A percentile compares a stretch with the other conserved stretches of the same genome.
These are phyloP conservation scores for Graphium sp. DNA, from an alignment of 2,329 filamentous ascomycete species.

Conservation along the genomic window DNA sequence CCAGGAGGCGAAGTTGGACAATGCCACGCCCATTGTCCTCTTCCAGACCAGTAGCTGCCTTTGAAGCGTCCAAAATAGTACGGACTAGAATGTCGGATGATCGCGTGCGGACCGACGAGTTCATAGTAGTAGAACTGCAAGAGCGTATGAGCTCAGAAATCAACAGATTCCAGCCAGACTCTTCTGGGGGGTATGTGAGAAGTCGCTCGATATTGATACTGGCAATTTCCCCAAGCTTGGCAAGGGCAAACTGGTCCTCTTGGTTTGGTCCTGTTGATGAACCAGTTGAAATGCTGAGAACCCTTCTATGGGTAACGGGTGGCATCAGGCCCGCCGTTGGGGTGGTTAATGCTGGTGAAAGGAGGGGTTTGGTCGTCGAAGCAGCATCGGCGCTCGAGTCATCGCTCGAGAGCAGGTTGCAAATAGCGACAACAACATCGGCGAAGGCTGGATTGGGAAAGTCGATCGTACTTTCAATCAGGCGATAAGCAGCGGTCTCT, in stretches of 20 bases:
- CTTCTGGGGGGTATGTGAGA: conserved; percentile 44
- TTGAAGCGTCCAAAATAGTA: conserved; percentile 39
- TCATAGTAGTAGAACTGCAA: conserved; percentile 26
- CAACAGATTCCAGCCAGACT: conserved; percentile 63
- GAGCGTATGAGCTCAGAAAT: conserved; percentile 34
- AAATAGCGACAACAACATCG: conserved; percentile 60
- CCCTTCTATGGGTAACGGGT: conserved; percentile 26
- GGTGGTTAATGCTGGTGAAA: conserved; percentile 15
- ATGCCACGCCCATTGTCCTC: conserved; percentile 31
- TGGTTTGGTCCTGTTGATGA: conserved; percentile 33
- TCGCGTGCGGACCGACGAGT: conserved; percentile 34
- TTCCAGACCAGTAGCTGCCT: conserved; percentile 32
- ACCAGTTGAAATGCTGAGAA: conserved; percentile 29
- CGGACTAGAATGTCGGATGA: conserved; percentile 49
- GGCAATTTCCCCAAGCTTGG: conserved; percentile 57
- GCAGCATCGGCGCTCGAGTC: conserved; percentile 6
- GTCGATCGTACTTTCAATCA: conserved; percentile 84
- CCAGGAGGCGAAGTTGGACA: conserved; percentile 57
- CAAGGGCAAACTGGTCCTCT: conserved; percentile 50
- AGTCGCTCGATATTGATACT: conserved; percentile 62
- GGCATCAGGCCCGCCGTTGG: conserved; percentile 15
- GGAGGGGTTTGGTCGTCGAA: conserved; percentile 8
- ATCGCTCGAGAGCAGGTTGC: conserved; percentile 40
- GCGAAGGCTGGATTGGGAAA: conserved; percentile 74
- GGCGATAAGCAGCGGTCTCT: conserved; percentile 66